These are phyloP conservation scores for Zea luxurians DNA, from an alignment of 176 grass and related monocot genomes.

Conservation along the genomic window DNA sequence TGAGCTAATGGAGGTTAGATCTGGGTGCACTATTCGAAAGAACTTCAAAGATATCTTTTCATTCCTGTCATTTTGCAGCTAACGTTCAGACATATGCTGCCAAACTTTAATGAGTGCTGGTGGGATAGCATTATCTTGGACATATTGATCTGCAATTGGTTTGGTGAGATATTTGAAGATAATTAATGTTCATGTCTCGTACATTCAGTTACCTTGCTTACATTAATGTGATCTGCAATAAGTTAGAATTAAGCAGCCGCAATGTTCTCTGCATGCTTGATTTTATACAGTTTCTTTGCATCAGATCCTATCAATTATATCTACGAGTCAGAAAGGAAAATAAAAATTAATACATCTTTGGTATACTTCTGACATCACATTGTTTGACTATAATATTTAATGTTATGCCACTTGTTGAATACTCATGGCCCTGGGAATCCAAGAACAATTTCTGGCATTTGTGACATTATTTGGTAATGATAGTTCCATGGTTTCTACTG, in stretches of 20 bases:
- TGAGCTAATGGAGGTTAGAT: slow-evolving; percentile 94
- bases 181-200: slow-evolving; percentile 18
- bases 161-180: slow-evolving; percentile 61
- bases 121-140: slow-evolving; percentile 99
- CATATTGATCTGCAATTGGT: slow-evolving; percentile 99
- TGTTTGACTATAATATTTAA: slow-evolving; percentile 21
- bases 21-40: slow-evolving; percentile 20
- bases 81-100: slow-evolving; percentile 97
- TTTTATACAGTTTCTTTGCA: slow-evolving; percentile 31
- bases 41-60: slow-evolving; percentile 22
- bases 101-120: slow-evolving; percentile 99
- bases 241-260: not conserved
- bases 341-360: not conserved
- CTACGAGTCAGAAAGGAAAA: not conserved
- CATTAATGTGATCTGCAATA: slow-evolving; percentile 16
- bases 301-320: slow-evolving; percentile 28
- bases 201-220: slow-evolving; percentile 2
- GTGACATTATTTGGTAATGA: slow-evolving; percentile 9
- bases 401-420: slow-evolving; percentile 7
- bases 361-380: slow-evolving; percentile 1
- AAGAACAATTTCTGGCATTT: not conserved
- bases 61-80: slow-evolving; percentile 54
- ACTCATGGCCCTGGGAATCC: not conserved
- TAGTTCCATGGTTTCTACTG: not conserved
- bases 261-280: slow-evolving; percentile 6